Evolutionary conservation across 257 asterid genomes (phyloP).

Genomic region (Nicotiana undulata): DNA sequence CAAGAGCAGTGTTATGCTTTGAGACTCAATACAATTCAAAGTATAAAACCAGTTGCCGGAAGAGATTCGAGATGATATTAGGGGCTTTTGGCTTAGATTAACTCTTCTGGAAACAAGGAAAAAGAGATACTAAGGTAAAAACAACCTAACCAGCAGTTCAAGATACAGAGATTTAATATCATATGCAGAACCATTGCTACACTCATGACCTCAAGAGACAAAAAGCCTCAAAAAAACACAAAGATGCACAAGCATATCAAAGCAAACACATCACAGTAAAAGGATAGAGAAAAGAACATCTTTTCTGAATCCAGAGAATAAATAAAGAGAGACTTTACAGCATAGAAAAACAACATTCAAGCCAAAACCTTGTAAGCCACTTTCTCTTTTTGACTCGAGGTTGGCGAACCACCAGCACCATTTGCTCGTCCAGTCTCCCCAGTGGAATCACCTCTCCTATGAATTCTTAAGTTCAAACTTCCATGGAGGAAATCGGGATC

Average conservation of each 20-base stretch:
- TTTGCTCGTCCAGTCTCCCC: slow-evolving; percentile 38
- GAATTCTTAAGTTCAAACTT: slow-evolving; percentile 61
- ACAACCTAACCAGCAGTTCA: background rate
- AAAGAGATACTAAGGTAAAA: background rate
- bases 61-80: background rate
- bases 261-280: background rate
- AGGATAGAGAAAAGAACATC: background rate
- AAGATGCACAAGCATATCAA: background rate
- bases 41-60: background rate
- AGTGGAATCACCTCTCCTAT: slow-evolving; percentile 51
- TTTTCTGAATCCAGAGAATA: background rate
- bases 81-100: background rate
- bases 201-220: background rate
- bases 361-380: slow-evolving; percentile 53
- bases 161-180: background rate
- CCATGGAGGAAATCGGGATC: slow-evolving; percentile 52
- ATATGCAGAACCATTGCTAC: background rate
- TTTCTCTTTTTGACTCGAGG: slow-evolving; percentile 40
- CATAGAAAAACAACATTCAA: slow-evolving; percentile 3
- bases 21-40: background rate
- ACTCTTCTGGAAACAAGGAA: background rate
- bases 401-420: slow-evolving; percentile 37
- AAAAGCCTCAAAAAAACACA: background rate
- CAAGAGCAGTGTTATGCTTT: background rate
- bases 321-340: background rate